phyloP scores from a whole-genome alignment of 192 early-diverging fungal genomes.

The Entophlyctis luteolus region DNA sequence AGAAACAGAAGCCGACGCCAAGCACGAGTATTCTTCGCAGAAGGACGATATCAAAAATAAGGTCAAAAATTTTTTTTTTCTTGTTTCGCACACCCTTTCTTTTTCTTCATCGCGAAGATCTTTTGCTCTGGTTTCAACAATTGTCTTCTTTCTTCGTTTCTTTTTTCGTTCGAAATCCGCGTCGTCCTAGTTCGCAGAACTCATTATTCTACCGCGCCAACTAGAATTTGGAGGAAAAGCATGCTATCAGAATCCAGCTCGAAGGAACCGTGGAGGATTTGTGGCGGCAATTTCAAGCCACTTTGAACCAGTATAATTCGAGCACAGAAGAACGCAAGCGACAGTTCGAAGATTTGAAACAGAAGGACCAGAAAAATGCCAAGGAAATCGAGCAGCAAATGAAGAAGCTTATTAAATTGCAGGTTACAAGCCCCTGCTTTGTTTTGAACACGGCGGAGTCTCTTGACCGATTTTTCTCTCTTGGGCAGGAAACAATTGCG shows the following conservation, averaged over 20 bases:
- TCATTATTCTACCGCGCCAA: not conserved
- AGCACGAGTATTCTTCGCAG: constrained; percentile 56
- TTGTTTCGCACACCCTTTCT: too few relatives aligned
- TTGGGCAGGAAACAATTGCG: constrained; percentile 48
- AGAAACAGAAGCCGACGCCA: constrained; percentile 60
- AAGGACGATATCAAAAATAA: constrained; percentile 64
- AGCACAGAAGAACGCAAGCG: constrained; percentile 55
- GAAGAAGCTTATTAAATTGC: constrained; percentile 57
- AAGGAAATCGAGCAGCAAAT: constrained; percentile 62
- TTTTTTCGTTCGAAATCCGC: not conserved
- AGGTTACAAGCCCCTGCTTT: constrained; percentile 25
- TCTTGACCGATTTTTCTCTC: not conserved
- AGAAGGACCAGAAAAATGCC: constrained; percentile 56
- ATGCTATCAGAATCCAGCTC: constrained; percentile 57
- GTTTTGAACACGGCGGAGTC: not conserved
- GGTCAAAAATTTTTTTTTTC: constrained; percentile 21
- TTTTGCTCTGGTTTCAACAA: not conserved
- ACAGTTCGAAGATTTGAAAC: constrained; percentile 61
- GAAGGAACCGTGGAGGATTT: constrained; percentile 61
- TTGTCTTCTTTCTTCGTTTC: not conserved
- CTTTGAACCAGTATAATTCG: constrained; percentile 55
- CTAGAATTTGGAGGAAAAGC: constrained; percentile 61
- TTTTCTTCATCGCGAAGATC: too few relatives aligned
- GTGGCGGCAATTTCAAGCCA: constrained; percentile 56
- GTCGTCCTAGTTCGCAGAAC: not conserved